A percentile compares a stretch with the other conserved stretches of the same genome.
phyloP scores from a whole-genome alignment of 2,329 filamentous ascomycete species.

The Cladosporium austrohemisphaericum region DNA sequence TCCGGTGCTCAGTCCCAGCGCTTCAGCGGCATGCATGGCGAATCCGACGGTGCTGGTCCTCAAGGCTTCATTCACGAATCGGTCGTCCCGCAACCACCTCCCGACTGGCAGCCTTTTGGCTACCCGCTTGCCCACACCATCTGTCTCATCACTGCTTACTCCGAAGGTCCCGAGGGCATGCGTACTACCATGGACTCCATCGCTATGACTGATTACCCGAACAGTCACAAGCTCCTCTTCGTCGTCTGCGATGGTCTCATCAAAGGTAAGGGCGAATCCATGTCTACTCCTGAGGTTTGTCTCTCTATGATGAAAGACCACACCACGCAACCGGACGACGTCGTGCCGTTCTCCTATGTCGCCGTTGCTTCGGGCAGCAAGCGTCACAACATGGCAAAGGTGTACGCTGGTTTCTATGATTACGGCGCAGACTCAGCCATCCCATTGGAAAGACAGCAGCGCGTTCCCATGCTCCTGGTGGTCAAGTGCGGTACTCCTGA shows the following conservation, averaged over 20 bases:
- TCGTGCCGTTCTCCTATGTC: constrained; percentile 89
- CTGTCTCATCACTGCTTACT: constrained; percentile 94
- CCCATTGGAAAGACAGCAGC: constrained; percentile 82
- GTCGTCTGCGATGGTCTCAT: constrained; percentile 97
- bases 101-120: constrained; percentile 96
- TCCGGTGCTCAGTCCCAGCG: constrained; percentile 39
- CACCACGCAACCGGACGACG: constrained; percentile 72
- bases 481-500: constrained; percentile 94
- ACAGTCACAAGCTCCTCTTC: constrained; percentile 96
- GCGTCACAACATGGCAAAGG: constrained; percentile 98
- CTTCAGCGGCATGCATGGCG: constrained; percentile 54
- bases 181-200: constrained; percentile 94
- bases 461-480: constrained; percentile 94
- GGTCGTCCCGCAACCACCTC: constrained; percentile 91
- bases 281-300: constrained; percentile 85
- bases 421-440: constrained; percentile 80
- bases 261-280: constrained; percentile 84
- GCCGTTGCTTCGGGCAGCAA: constrained; percentile 94
- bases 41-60: constrained; percentile 67
- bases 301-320: constrained; percentile 94
- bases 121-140: constrained; percentile 91
- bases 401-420: constrained; percentile 97
- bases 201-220: constrained; percentile 96
- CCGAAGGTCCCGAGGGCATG: constrained; percentile 87
- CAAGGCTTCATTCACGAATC: constrained; percentile 94